Evolutionary conservation across 305 asterid species (phyloP).

Genomic region (Solanum hybrid): DNA sequence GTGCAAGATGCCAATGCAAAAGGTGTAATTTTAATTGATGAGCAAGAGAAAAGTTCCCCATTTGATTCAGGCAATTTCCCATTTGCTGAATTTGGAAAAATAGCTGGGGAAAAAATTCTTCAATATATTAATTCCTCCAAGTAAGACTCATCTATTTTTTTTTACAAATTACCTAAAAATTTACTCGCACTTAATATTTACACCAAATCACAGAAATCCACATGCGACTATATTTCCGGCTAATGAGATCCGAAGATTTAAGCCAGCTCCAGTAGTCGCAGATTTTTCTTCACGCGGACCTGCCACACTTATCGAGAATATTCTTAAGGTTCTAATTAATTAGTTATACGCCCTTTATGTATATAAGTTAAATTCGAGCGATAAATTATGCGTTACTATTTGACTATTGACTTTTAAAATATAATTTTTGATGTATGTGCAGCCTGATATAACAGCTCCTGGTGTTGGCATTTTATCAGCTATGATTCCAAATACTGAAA

Average conservation of each 20-base stretch:
- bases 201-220: constrained; percentile 30
- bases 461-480: constrained; percentile 72
- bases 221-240: constrained; percentile 51
- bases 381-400: not conserved
- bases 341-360: not conserved
- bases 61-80: constrained; percentile 64
- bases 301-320: constrained; percentile 41
- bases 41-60: constrained; percentile 25
- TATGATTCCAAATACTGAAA: constrained; percentile 24
- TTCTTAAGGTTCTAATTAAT: constrained; percentile 44
- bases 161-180: not conserved
- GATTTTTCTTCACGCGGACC: constrained; percentile 75
- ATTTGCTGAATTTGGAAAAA: constrained; percentile 39
- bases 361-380: not conserved
- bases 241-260: constrained; percentile 23
- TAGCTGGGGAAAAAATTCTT: constrained; percentile 35
- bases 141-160: constrained; percentile 21
- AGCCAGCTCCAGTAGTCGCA: constrained; percentile 67
- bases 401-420: not conserved
- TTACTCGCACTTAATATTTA: not conserved
- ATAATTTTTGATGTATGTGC: not conserved
- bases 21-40: constrained; percentile 53
- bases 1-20: constrained; percentile 60
- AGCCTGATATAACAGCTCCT: constrained; percentile 76
- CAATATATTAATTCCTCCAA: constrained; percentile 50